Percentiles rank a stretch among this genome's conserved stretches.
Evolutionary conservation across 768 basidiomycete genomes (phyloP).

Genomic region (Mycena latifolia): DNA sequence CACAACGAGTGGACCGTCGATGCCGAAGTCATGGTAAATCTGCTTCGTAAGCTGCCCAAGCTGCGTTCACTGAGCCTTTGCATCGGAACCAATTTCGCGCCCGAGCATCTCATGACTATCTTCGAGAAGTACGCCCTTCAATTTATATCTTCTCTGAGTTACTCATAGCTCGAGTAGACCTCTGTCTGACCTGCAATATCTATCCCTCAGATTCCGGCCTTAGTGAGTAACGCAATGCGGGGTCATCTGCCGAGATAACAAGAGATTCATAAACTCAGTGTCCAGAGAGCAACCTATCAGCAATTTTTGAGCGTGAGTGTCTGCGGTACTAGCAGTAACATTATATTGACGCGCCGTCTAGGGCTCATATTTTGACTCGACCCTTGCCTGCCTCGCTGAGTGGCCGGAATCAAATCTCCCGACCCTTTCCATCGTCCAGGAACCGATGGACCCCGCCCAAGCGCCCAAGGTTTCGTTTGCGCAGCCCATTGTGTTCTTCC

Average conservation of each 20-base stretch:
- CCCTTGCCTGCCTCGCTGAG: constrained; percentile 68
- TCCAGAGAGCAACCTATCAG: constrained; percentile 81
- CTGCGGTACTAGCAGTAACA: not conserved
- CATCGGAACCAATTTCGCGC: constrained; percentile 81
- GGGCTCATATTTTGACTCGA: constrained; percentile 88
- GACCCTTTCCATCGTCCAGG: constrained; percentile 75
- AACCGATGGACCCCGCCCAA: constrained; percentile 61
- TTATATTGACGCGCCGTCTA: not conserved
- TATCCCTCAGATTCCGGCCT: constrained; percentile 84
- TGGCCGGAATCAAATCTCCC: constrained; percentile 67
- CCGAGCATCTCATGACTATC: constrained; percentile 85
- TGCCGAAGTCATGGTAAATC: constrained; percentile 78
- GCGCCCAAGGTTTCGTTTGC: constrained; percentile 64
- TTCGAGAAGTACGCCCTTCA: constrained; percentile 41
- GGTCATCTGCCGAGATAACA: constrained; percentile 12
- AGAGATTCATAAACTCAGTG: constrained; percentile 46
- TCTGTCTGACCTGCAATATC: constrained; percentile 56
- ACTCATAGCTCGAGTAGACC: constrained; percentile 44
- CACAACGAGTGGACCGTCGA: constrained; percentile 76
- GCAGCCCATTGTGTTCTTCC: constrained; percentile 91
- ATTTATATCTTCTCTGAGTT: not conserved
- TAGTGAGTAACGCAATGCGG: constrained; percentile 66
- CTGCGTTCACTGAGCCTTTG: constrained; percentile 67
- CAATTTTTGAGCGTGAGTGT: constrained; percentile 73
- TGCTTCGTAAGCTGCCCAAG: constrained; percentile 69